Evolutionary conservation across 2,329 filamentous ascomycete genomes (phyloP).

Genomic region (Penicillium sp.): DNA sequence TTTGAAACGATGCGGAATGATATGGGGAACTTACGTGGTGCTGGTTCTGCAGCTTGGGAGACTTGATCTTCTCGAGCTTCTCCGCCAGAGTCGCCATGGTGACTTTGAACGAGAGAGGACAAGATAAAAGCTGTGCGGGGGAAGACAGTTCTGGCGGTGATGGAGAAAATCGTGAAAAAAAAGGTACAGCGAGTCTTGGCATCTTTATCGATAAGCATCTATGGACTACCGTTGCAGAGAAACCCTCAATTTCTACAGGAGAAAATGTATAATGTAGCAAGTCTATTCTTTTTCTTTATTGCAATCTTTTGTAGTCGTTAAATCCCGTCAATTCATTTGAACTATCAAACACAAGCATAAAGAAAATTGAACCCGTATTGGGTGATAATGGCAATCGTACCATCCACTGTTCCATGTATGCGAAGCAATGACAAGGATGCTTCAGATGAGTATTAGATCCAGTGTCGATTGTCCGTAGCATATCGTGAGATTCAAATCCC

Average conservation of each 20-base stretch:
- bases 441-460: background rate
- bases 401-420: background rate
- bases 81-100: slow-evolving; percentile 69
- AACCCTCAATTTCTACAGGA: background rate
- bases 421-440: background rate
- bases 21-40: slow-evolving; percentile 65
- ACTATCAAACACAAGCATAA: background rate
- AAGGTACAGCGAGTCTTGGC: slow-evolving; percentile 35
- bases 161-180: slow-evolving; percentile 31
- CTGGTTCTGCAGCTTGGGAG: slow-evolving; percentile 92
- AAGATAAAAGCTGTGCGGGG: slow-evolving; percentile 20
- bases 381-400: background rate
- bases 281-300: background rate
- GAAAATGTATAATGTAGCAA: too few species aligned
- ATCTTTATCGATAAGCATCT: slow-evolving; percentile 27
- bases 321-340: slow-evolving; percentile 6
- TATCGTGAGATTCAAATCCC: background rate
- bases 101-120: slow-evolving; percentile 28
- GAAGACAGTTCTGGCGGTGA: slow-evolving; percentile 26
- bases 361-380: background rate
- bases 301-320: background rate
- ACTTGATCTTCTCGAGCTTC: slow-evolving; percentile 96
- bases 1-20: background rate
- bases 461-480: background rate
- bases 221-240: background rate